Evolutionary conservation across 352 stramenopile species (phyloP).

Genomic region (Phytophthora boehmeriae): DNA sequence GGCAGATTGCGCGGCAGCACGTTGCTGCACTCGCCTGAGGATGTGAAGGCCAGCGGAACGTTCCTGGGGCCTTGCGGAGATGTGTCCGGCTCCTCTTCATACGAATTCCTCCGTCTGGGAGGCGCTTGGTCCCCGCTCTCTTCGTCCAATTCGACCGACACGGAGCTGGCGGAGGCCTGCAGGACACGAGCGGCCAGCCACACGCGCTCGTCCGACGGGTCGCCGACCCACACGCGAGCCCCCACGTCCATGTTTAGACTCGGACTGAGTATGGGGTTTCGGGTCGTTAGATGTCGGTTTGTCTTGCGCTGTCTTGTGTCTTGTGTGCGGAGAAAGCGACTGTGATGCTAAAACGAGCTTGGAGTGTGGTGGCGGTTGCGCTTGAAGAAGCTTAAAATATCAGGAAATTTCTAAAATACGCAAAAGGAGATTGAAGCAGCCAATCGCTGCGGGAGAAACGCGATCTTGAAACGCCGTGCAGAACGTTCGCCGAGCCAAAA

Average conservation of each 20-base stretch:
- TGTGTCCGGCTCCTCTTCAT: slow-evolving; percentile 7
- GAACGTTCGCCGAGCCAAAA: slow-evolving; percentile 18
- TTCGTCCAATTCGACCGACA: slow-evolving; percentile 35
- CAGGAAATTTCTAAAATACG: slow-evolving; percentile 37
- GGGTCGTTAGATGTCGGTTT: background rate
- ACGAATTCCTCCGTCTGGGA: slow-evolving; percentile 10
- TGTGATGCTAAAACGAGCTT: slow-evolving; percentile 6
- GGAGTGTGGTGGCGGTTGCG: slow-evolving; percentile 23
- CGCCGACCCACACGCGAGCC: slow-evolving; percentile 72
- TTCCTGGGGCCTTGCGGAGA: slow-evolving; percentile 22
- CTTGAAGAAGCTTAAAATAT: slow-evolving; percentile 25
- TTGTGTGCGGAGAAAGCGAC: slow-evolving; percentile 22
- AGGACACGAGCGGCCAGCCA: slow-evolving; percentile 66
- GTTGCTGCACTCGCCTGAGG: slow-evolving; percentile 62
- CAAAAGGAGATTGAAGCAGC: no score
- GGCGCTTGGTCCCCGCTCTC: slow-evolving; percentile 5
- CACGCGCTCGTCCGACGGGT: slow-evolving; percentile 52
- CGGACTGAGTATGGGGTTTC: slow-evolving; percentile 4
- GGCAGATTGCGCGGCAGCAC: slow-evolving; percentile 73
- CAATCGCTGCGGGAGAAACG: slow-evolving; percentile 18
- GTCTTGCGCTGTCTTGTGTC: background rate
- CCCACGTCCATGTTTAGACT: slow-evolving; percentile 88
- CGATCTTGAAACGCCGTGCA: slow-evolving; percentile 29
- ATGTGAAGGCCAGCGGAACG: slow-evolving; percentile 41
- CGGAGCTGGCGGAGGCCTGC: slow-evolving; percentile 5